Evolutionary conservation across 139 green algal species (phyloP).

Genomic region (Yamagishiella unicocca): DNA sequence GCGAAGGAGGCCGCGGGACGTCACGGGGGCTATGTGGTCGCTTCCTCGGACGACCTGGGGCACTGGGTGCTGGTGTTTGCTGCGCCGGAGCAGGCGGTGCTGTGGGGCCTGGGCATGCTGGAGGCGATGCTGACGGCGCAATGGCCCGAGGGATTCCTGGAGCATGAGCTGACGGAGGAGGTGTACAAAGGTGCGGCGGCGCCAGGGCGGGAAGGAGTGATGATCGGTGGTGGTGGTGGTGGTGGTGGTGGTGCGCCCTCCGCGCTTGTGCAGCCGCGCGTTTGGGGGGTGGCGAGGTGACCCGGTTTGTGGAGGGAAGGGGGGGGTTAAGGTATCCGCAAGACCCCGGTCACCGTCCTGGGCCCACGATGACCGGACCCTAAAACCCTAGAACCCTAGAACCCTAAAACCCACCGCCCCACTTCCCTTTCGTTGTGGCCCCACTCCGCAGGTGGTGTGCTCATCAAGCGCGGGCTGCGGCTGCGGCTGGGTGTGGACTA

Average conservation of each 20-base stretch:
- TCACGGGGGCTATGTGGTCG: conserved; percentile 30
- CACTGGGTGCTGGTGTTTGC: conserved; percentile 47
- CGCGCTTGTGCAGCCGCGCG: no score
- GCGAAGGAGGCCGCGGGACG: not conserved
- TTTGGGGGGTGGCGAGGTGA: no score
- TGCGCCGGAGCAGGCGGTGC: conserved; percentile 1
- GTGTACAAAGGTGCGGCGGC: conserved; percentile 15
- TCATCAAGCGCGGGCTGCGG: conserved; percentile 26
- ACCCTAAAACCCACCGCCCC: not conserved
- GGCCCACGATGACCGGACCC: no score
- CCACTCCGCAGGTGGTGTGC: not conserved
- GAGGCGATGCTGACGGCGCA: conserved; percentile 28
- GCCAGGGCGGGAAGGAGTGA: no score
- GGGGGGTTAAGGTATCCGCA: no score
- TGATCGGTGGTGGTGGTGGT: not conserved
- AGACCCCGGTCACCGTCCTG: no score
- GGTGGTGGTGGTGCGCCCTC: no score
- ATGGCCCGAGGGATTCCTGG: conserved; percentile 38
- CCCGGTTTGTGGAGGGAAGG: no score
- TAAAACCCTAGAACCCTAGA: not conserved
- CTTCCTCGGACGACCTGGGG: not conserved
- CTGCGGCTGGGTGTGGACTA: conserved; percentile 41
- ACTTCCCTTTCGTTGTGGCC: not conserved
- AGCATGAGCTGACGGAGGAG: conserved; percentile 44
- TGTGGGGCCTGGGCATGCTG: conserved; percentile 42